Conservation (phyloP, 2,329 filamentous ascomycete genomes). For the Aspergillus sp. region DNA sequence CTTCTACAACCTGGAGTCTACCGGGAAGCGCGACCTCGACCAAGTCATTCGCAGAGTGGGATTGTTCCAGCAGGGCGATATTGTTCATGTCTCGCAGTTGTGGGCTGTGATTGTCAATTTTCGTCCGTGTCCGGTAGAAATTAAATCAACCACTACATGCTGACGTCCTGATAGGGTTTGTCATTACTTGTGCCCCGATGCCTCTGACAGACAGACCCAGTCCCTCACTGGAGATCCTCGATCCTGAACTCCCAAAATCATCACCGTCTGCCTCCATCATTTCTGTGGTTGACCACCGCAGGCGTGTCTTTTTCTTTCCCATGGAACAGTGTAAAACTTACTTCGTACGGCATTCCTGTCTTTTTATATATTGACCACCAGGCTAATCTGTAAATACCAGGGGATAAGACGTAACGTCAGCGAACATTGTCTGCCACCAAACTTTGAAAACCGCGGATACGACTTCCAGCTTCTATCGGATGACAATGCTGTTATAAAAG, state of each 20-base stretch:
- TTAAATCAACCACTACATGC: not conserved
- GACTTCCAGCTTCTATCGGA: not conserved
- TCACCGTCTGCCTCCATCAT: not conserved
- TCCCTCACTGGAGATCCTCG: not conserved
- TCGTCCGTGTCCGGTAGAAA: not conserved
- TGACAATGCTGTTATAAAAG: not conserved
- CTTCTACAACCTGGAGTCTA: slow-evolving; percentile 2
- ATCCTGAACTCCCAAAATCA: not conserved
- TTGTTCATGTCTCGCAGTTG: not conserved
- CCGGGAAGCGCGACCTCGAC: not conserved
- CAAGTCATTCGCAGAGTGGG: not conserved
- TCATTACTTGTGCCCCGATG: not conserved
- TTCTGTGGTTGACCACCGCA: not conserved
- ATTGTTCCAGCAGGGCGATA: not conserved
- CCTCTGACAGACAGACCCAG: not conserved
- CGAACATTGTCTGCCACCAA: not conserved
- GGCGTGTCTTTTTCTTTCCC: not conserved
- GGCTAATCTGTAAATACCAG: not conserved
- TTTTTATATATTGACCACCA: too few relatives aligned
- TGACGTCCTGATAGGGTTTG: not conserved
- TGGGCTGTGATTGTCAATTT: slow-evolving; percentile 1
- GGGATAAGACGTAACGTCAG: not conserved
- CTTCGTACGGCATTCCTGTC: not conserved
- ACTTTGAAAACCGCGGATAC: not conserved
- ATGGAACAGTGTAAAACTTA: not conserved